Percentiles rank a stretch among this genome's conserved stretches.
These are phyloP conservation scores for Microsporum ferrugineum DNA, from an alignment of 2,329 filamentous ascomycete species.

Conservation along the genomic window DNA sequence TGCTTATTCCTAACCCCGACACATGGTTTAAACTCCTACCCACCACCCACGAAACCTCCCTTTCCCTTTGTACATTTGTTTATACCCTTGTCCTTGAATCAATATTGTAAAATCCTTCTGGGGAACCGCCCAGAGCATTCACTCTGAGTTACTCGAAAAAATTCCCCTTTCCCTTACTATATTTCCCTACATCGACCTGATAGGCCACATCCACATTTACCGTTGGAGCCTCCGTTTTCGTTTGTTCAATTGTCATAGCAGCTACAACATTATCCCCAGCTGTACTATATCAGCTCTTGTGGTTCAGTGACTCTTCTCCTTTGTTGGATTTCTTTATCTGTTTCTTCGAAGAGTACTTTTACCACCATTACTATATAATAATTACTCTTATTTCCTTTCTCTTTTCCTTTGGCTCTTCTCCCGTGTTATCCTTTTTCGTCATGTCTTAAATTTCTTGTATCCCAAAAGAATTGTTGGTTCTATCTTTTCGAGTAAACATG, in stretches of 20 bases:
- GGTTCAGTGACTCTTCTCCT: constrained; percentile 10
- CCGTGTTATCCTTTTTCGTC: background rate
- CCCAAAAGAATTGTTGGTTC: background rate
- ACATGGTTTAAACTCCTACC: background rate
- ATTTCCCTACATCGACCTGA: background rate
- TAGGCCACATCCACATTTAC: background rate
- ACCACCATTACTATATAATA: constrained; percentile 3
- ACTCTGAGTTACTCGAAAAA: background rate
- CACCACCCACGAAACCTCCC: background rate
- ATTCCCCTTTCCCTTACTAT: background rate
- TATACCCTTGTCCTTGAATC: constrained; percentile 1
- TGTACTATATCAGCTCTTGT: background rate
- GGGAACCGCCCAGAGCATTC: background rate
- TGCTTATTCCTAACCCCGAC: background rate
- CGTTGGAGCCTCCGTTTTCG: constrained; percentile 11
- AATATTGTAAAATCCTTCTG: background rate
- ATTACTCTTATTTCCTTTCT: constrained; percentile 9
- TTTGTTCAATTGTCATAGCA: constrained; percentile 16
- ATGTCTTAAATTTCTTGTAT: background rate
- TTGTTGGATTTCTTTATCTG: constrained; percentile 13
- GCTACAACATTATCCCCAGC: background rate
- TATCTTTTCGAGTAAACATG: background rate
- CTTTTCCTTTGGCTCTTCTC: constrained; percentile 15
- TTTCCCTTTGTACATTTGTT: background rate
- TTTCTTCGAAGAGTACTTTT: constrained; percentile 11